phyloP scores from a whole-genome alignment of 202 grass and related monocot genomes.

The Panicum virgatum region DNA sequence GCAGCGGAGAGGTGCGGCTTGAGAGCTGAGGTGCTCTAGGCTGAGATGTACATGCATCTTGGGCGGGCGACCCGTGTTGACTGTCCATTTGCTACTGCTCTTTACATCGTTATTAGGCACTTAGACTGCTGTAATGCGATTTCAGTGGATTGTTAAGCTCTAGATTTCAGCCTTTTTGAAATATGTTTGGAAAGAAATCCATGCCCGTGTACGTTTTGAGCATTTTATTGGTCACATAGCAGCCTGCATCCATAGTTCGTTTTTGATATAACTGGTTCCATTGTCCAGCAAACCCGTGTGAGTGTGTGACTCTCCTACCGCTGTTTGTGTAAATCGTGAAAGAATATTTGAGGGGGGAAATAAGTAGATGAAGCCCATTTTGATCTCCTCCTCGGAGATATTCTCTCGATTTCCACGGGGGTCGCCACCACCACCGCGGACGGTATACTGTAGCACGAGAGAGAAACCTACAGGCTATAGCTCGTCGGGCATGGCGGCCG shows the following conservation, averaged over 20 bases:
- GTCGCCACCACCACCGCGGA: background rate
- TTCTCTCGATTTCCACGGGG: conserved; percentile 33
- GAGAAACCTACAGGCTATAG: background rate
- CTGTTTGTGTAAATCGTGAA: background rate
- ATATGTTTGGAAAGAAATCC: background rate
- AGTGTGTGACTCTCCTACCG: background rate
- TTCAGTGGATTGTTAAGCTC: conserved; percentile 27
- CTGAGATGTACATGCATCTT: conserved; percentile 3
- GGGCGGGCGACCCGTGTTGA: background rate
- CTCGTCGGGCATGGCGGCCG: conserved; percentile 44
- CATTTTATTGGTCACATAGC: background rate
- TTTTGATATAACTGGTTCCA: background rate
- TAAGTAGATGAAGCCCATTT: background rate
- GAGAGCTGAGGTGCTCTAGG: conserved; percentile 10
- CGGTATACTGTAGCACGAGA: background rate
- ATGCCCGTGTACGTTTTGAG: background rate
- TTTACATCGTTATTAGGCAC: conserved; percentile 25
- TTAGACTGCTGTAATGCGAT: conserved; percentile 40
- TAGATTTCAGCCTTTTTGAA: conserved; percentile 34
- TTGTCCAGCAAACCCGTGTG: too few species aligned
- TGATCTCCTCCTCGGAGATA: background rate
- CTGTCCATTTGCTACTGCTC: conserved; percentile 20
- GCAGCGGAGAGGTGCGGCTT: conserved; percentile 21
- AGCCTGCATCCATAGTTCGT: background rate
- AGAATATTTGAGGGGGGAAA: background rate